Percentiles rank a stretch among this genome's conserved stretches.
Evolutionary conservation across 1,139 yeast genomes (phyloP).

Genomic region (Sugiyamaella grinbergsii): DNA sequence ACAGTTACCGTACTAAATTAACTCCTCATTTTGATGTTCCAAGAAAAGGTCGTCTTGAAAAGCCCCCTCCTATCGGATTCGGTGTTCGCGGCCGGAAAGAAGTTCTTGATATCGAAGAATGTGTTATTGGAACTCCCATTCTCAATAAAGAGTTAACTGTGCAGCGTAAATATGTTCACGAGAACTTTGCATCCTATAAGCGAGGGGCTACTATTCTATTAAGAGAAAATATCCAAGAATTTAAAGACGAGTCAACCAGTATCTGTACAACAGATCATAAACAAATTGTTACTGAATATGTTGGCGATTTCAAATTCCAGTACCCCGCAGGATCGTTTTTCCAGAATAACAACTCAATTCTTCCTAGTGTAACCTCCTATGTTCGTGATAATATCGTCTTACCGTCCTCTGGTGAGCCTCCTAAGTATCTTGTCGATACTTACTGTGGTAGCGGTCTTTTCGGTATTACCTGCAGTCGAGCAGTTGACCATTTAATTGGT

Average conservation of each 20-base stretch:
- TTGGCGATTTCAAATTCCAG: conserved; percentile 70
- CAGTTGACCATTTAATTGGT: conserved; percentile 82
- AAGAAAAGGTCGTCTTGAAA: conserved; percentile 46
- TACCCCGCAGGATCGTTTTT: conserved; percentile 94
- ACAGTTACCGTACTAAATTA: conserved; percentile 81
- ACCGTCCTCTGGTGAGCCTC: conserved; percentile 45
- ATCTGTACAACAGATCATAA: conserved; percentile 65
- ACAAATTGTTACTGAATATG: conserved; percentile 77
- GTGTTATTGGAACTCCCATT: conserved; percentile 81
- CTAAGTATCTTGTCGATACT: conserved; percentile 82
- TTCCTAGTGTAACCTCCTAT: conserved; percentile 77
- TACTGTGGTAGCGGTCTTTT: conserved; percentile 97
- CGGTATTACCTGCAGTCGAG: conserved; percentile 79
- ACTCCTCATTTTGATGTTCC: conserved; percentile 96
- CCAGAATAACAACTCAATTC: conserved; percentile 90
- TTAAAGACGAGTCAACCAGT: conserved; percentile 40
- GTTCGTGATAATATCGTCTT: conserved; percentile 70
- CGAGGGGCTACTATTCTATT: conserved; percentile 86
- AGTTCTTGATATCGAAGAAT: conserved; percentile 90
- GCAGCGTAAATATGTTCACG: conserved; percentile 61
- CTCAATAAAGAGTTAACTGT: conserved; percentile 73
- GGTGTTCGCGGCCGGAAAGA: conserved; percentile 77
- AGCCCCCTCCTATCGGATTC: conserved; percentile 80
- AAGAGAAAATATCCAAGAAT: conserved; percentile 65
- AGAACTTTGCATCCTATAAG: conserved; percentile 56